Evolutionary conservation across 169 alveolate species (phyloP), one percentile per base, ranked within the genome.

Genomic region (Plasmodium gaboni): DNA sequence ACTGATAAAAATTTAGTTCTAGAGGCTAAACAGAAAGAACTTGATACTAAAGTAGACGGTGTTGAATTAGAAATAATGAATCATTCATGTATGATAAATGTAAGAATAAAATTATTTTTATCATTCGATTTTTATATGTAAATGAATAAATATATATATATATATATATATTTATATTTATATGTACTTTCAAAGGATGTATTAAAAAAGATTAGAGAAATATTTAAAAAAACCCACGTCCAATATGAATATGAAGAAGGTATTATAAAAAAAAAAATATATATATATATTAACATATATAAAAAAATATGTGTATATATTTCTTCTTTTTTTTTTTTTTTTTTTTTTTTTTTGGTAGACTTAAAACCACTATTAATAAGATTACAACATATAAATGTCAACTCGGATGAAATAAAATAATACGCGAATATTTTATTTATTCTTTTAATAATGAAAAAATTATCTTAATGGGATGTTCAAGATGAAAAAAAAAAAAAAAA

Each of bases 151-250:
- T 67, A 44, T 0, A 67, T 44, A 44, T 65, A 65, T 38, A 38
- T 65, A 17, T 67, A 38, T 60, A 6, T n/a, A 50, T 64, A 38
- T 60, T 13, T 2, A 60, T 24, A 10, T 73, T 2, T 5, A 67
- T 46, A 42, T 44, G 50, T 8, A 28, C 38, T 17, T 64, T 57
- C 53, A n/a, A 80, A 80, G 90, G 63, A 28, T 32, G 32, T 67
- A 10, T 57, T 80, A 4, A 7, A 67, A 15, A 80, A 80, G 53
- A 57, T 68, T 10, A 17, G 50, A 55, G 90, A 67, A 28, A 80
- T 80, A 60, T 80, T 80, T 80, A 80, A 80, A 57, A 80, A 80
- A 57, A 80, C 74, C 22, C 90, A 80, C 24, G 72, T 80, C 53
- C 85, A 80, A 26, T 80, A 80, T 53, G 65, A 80, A 48, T 42